Conservation (phyloP, 2,329 filamentous ascomycete species). For the Fusarium sp. region DNA sequence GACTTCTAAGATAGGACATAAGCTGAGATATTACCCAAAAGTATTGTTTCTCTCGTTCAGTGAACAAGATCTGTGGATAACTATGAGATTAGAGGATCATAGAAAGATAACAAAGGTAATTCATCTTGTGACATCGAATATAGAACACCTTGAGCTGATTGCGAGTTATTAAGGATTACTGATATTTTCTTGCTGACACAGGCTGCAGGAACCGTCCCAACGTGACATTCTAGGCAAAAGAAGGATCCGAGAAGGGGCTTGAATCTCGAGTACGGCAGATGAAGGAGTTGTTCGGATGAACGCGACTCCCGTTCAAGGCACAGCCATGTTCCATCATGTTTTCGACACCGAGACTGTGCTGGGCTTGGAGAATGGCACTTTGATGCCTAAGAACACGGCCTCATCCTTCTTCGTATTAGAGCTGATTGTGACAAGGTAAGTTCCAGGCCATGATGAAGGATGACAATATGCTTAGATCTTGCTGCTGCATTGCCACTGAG, state of each 20-base stretch:
- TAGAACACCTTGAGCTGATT: background rate
- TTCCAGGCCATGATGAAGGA: background rate
- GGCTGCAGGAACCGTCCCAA: background rate
- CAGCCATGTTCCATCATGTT: background rate
- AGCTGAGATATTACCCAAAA: background rate
- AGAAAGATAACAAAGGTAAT: background rate
- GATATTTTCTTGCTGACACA: background rate
- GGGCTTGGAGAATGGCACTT: background rate
- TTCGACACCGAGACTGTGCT: background rate
- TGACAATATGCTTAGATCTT: background rate
- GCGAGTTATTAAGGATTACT: background rate
- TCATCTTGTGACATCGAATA: background rate
- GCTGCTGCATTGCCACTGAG: background rate
- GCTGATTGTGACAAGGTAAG: background rate
- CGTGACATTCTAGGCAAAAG: background rate
- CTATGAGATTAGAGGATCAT: background rate
- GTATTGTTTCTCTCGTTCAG: background rate
- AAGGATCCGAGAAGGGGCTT: background rate
- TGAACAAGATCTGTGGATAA: background rate
- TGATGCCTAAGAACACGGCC: background rate
- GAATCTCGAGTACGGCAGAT: background rate
- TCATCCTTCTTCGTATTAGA: constrained; percentile 1
- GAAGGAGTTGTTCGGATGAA: background rate
- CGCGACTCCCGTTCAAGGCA: background rate
- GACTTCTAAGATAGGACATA: background rate